Evolutionary conservation across 179 eudicot species (phyloP).

Genomic region (Beta macrorhiza): DNA sequence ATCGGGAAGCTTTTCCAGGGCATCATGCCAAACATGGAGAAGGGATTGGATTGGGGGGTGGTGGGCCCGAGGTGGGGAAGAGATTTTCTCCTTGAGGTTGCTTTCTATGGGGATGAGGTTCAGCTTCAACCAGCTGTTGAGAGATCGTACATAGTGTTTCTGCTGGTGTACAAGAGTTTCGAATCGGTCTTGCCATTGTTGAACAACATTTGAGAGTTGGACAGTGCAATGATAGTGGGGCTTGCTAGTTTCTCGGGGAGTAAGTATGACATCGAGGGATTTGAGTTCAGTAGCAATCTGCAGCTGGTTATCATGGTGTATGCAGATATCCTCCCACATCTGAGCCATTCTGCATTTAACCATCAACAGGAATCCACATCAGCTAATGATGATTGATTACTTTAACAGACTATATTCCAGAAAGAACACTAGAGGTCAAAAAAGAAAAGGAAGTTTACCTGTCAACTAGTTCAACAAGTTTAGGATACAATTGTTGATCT

Average conservation of each 20-base stretch:
- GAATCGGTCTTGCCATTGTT: slow-evolving; percentile 64
- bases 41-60: slow-evolving; percentile 78
- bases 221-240: slow-evolving; percentile 67
- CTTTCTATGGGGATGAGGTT: slow-evolving; percentile 88
- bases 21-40: slow-evolving; percentile 73
- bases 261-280: slow-evolving; percentile 52
- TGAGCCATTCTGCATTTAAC: slow-evolving; percentile 61
- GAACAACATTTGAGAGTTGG: slow-evolving; percentile 55
- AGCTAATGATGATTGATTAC: too few relatives aligned
- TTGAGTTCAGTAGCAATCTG: slow-evolving; percentile 52
- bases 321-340: slow-evolving; percentile 77
- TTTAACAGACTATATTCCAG: background rate
- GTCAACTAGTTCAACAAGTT: slow-evolving; percentile 78
- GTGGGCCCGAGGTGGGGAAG: slow-evolving; percentile 67
- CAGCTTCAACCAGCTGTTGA: slow-evolving; percentile 73
- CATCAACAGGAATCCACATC: background rate
- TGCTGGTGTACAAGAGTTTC: slow-evolving; percentile 65
- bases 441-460: slow-evolving; percentile 39
- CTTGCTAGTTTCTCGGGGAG: slow-evolving; percentile 66
- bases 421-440: background rate
- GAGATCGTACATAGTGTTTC: slow-evolving; percentile 58
- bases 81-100: slow-evolving; percentile 69
- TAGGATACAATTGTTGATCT: slow-evolving; percentile 82
- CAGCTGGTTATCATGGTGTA: slow-evolving; percentile 65
- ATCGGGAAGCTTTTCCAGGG: slow-evolving; percentile 76